Base-by-base conservation (phyloP, 129 eudicot genomes). In the Chrysanthemum lavandulifolium region DNA sequence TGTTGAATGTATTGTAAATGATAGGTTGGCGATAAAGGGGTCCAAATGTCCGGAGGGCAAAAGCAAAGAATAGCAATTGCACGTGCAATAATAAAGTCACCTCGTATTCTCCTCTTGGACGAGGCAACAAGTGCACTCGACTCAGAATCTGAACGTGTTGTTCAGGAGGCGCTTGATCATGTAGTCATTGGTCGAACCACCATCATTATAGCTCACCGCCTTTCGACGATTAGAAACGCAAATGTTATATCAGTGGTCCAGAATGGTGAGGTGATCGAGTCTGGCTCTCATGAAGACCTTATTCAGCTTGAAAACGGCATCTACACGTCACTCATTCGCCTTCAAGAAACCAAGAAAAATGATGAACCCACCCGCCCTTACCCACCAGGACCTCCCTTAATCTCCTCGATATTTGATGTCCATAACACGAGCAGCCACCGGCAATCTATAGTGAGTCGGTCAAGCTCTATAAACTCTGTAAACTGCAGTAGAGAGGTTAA, bases 41-140 rank as follows among this genome's bases (percentile, higher is more conserved):
- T 87, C 2, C 97, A 91, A 56, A 77, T 91, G 86, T 91, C 95
- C 0, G 97, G 97, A 18, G 95, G 97, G 3, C 95, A 91, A 67
- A 87, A 91, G 68, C 97, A 91, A 54, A 79, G 97, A 72, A 91
- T 91, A 19, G 91, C 91, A n/a, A 91, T 91, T 57, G 97, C 97
- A 0, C 82, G 95, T 62, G 97, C 97, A 31, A 80, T 91, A 52
- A 85, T 87, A 52, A 86, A 86, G 59, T 71, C 86, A 18, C 97
- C 95, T 3, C 85, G 78, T 48, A 87, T 90, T 19, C 91, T 90
- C 47, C 88, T 91, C 0, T 82, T 91, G 0, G 97, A 91, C 31
- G 95, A 91, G 84, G 97, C 97, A 14, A 91, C 97, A 4, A 91
- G 95, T 51, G 97, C 97, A 19, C 78, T 87, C 5, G 97, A 87